phyloP scores from a whole-genome alignment of 2,329 filamentous ascomycete genomes.

The Apiospora koreana region DNA sequence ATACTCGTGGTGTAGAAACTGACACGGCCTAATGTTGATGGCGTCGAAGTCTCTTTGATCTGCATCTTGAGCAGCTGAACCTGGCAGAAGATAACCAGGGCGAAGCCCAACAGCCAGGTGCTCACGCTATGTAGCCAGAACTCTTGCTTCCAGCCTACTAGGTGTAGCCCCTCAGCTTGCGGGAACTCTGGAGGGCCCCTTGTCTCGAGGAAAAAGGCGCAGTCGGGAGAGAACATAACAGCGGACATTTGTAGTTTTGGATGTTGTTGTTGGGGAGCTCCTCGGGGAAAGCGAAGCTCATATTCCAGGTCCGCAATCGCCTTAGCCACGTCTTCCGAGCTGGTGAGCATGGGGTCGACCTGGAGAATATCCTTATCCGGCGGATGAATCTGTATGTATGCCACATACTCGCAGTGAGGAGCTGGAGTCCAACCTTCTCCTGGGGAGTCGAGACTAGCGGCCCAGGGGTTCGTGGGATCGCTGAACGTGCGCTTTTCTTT shows the following conservation, averaged over 20 bases:
- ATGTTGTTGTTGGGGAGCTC: constrained; percentile 55
- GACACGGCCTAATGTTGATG: constrained; percentile 66
- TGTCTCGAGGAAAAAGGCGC: constrained; percentile 65
- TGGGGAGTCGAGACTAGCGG: constrained; percentile 64
- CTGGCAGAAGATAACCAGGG: constrained; percentile 60
- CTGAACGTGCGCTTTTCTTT: constrained; percentile 59
- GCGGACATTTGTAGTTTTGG: constrained; percentile 63
- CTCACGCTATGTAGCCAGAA: constrained; percentile 58
- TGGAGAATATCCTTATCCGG: constrained; percentile 41
- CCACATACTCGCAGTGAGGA: constrained; percentile 85
- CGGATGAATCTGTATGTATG: constrained; percentile 79
- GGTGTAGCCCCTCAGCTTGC: constrained; percentile 52
- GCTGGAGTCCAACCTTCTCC: constrained; percentile 59
- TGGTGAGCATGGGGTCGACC: constrained; percentile 32
- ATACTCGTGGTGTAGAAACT: constrained; percentile 64
- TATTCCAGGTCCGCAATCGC: constrained; percentile 59
- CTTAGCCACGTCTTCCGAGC: constrained; percentile 36
- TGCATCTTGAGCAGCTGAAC: constrained; percentile 63
- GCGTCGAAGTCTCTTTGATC: constrained; percentile 67
- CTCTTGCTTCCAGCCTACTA: constrained; percentile 63
- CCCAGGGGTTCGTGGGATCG: constrained; percentile 73
- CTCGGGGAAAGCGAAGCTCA: constrained; percentile 62
- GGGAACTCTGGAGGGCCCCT: constrained; percentile 61
- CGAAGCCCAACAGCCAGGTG: constrained; percentile 59
- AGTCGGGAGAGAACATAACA: constrained; percentile 69